These are phyloP conservation scores for Termitomyces sp. DNA, from an alignment of 768 basidiomycete species.

Conservation along the genomic window DNA sequence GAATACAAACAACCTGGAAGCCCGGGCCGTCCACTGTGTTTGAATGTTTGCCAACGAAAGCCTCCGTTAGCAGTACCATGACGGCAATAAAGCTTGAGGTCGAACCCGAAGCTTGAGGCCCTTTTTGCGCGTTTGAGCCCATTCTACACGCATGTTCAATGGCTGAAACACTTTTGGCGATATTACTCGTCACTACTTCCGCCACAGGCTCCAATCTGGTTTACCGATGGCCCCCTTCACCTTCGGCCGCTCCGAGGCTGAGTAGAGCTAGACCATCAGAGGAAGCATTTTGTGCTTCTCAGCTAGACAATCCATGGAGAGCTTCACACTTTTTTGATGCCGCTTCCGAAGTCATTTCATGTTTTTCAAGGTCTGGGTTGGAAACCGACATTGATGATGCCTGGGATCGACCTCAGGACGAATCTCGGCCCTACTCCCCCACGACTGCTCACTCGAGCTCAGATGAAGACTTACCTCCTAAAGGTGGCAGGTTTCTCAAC, in stretches of 20 bases:
- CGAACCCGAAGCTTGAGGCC: not conserved
- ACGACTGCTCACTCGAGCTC: slow-evolving; percentile 40
- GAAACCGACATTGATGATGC: slow-evolving; percentile 44
- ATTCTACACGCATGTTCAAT: slow-evolving; percentile 25
- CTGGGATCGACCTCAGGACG: slow-evolving; percentile 58
- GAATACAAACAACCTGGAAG: not conserved
- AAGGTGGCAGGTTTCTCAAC: slow-evolving; percentile 32
- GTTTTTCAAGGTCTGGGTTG: slow-evolving; percentile 13
- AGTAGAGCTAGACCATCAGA: slow-evolving; percentile 56
- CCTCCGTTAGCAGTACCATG: not conserved
- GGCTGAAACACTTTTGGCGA: slow-evolving; percentile 75
- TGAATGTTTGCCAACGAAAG: not conserved
- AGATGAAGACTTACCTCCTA: slow-evolving; percentile 44
- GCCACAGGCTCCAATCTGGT: slow-evolving; percentile 75
- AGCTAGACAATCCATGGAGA: slow-evolving; percentile 71
- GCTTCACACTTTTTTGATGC: slow-evolving; percentile 48
- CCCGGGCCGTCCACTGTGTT: not conserved
- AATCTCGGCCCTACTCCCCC: slow-evolving; percentile 47
- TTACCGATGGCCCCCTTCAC: slow-evolving; percentile 81
- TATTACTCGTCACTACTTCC: slow-evolving; percentile 81
- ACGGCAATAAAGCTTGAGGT: no score
- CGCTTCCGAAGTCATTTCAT: slow-evolving; percentile 18
- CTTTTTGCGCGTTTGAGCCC: not conserved
- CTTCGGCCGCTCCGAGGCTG: slow-evolving; percentile 58
- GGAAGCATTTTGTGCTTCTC: slow-evolving; percentile 35